phyloP scores from a whole-genome alignment of 129 eudicot genomes.

The carrot (Daucus carota) region DH1_v3.0 NC_030389.2:7815501-7816000 shows the following conservation, averaged over 20 bases:
- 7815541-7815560: too few relatives aligned
- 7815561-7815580: not conserved
- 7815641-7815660: conserved; percentile 12
- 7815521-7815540: too few relatives aligned
- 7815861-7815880: not conserved
- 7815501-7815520: too few relatives aligned
- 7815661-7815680: conserved; percentile 14
- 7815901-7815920: not conserved
- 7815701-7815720: conserved; percentile 12
- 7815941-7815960: not conserved
- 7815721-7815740: conserved; percentile 16
- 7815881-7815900: not conserved
- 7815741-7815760: not conserved
- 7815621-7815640: conserved; percentile 18
- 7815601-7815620: conserved; percentile 22
- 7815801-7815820: not conserved
- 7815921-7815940: not conserved
- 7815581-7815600: conserved; percentile 25
- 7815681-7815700: conserved; percentile 23
- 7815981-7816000: not conserved
- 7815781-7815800: not conserved
- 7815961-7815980: not conserved
- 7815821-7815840: not conserved
- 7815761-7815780: not conserved
- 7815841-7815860: not conserved